Evolutionary conservation across 2,329 filamentous ascomycete species (phyloP), one percentile per base, ranked within the genome.

Genomic region (Colletotrichum caudatum): DNA sequence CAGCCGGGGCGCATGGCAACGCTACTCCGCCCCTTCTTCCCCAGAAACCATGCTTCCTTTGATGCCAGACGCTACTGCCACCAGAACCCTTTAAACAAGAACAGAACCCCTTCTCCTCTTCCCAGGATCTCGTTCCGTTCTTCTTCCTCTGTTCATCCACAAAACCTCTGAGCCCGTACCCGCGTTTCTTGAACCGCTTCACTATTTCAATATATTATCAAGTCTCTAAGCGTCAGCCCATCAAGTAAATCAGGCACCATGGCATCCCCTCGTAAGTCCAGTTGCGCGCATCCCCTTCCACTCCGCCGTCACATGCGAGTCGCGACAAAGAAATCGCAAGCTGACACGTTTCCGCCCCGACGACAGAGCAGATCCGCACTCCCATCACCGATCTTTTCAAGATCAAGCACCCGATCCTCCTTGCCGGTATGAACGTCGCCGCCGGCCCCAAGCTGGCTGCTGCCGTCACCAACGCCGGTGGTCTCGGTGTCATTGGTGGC

Each of bases 351-450:
- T 66, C 57, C 54, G 39, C 57, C 54, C 39, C 57, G 61, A 50
- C 58, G 62, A 69, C 82, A 95, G 93, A 96, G 86, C 88, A 93
- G 87, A 92, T 99, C 83, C 93, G 93, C 80, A 99, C 96, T 65
- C 91, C 93, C 76, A 87, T 95, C 78, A 99, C 96, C 77, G 95
- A 98, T 89, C 93, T 98, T 75, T 93, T 99, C 85, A 93, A 94
- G 88, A 98, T 99, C 89, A 94, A 97, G 82, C 96, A 99, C 85
- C 96, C 96, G 71, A 87, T 99, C 80, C 87, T 99, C 79, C 91
- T 99, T 74, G 96, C 96, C 77, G 96, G 96, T 82, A 99, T 99
- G 96, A 98, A 99, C 88, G 96, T 98, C 74, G 96, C 96, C 69
- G 96, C 96, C 72, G 96, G 96, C 62, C 96, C 96, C 67, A 97